Evolutionary conservation across 1,139 yeast species (phyloP).

Genomic region (Saccharomyces hybrid): DNA sequence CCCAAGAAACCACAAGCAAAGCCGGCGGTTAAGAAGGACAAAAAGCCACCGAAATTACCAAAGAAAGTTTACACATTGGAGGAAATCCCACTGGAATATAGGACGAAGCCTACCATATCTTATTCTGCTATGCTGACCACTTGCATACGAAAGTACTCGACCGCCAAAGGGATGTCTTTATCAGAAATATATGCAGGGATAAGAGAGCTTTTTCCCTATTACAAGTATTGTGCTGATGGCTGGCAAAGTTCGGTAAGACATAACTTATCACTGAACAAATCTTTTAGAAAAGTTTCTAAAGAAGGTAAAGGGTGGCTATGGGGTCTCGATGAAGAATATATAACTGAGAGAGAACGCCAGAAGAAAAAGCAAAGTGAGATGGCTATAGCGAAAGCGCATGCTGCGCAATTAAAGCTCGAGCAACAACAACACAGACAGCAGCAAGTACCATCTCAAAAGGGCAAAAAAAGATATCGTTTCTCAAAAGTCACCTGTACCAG

Average conservation of each 20-base stretch:
- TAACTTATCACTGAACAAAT: slow-evolving; percentile 75
- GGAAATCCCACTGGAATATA: slow-evolving; percentile 80
- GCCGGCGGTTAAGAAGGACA: slow-evolving; percentile 14
- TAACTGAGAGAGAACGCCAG: slow-evolving; percentile 70
- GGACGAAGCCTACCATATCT: slow-evolving; percentile 74
- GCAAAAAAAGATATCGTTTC: slow-evolving; percentile 23
- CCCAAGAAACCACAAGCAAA: slow-evolving; percentile 2
- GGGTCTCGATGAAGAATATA: slow-evolving; percentile 80
- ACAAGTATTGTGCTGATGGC: slow-evolving; percentile 88
- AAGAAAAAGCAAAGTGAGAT: slow-evolving; percentile 62
- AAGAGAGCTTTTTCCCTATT: slow-evolving; percentile 82
- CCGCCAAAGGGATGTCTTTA: slow-evolving; percentile 67
- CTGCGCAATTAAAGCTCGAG: slow-evolving; percentile 47
- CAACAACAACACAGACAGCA: slow-evolving; percentile 34
- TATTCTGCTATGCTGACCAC: slow-evolving; percentile 74
- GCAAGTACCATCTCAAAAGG: slow-evolving; percentile 32
- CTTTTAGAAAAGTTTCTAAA: slow-evolving; percentile 67
- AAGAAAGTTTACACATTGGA: slow-evolving; percentile 57
- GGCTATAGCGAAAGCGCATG: slow-evolving; percentile 51
- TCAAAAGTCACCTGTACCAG: slow-evolving; percentile 13
- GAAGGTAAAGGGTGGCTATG: slow-evolving; percentile 89
- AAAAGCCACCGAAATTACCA: slow-evolving; percentile 48
- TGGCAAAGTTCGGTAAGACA: slow-evolving; percentile 96
- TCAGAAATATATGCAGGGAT: slow-evolving; percentile 82
- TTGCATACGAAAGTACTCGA: slow-evolving; percentile 60